Evolutionary conservation across 805 yeast genomes (phyloP), one percentile per base, ranked within the genome.

Genomic region (Wickerhamomyces queroliae): DNA sequence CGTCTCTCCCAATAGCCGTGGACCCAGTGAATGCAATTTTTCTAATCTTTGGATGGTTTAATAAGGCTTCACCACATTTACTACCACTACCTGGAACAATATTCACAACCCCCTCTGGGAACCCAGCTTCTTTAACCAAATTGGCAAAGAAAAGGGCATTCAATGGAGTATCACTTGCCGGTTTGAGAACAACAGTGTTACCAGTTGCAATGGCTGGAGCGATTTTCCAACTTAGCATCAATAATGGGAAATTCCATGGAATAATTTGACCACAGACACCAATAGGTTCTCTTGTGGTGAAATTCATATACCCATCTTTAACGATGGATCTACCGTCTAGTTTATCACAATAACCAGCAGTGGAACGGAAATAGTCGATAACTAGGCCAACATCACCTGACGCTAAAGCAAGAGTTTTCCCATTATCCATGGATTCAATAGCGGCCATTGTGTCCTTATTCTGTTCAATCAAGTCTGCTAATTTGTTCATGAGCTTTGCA

Each of bases 201-300:
- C 88, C 88, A 49, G 88, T 77, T 37, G 84, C 84, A 53, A 82
- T 66, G 45, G 86, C 87, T 34, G 91, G 90, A 39, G 83, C 87
- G 43, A 83, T 67, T 59, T 83, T 83, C 91, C 91, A 83, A 32
- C 84, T 63, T 61, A 80, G 71, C 85, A 83, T 83, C 69, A 83
- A 71, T 47, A 83, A 63, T 52, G 91, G 91, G 76, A 83, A 83
- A 61, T 83, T 83, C 90, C 90, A 83, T 59, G 91, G 90, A 46
- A 83, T 83, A 47, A 83, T 82, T 62, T 81, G 88, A 49, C 90
- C 91, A 67, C 88, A 82, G 29, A 83, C 84, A 60, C 90, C 91
- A 48, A 83, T 62, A 50, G 91, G 90, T 61, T 82, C 89, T 60
- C 77, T 77, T 57, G 74, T 70, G 40, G 85, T 78, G 67, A 72